Base-by-base conservation (phyloP, 2,329 filamentous ascomycete species). In the Aspergillus bombycis region DNA sequence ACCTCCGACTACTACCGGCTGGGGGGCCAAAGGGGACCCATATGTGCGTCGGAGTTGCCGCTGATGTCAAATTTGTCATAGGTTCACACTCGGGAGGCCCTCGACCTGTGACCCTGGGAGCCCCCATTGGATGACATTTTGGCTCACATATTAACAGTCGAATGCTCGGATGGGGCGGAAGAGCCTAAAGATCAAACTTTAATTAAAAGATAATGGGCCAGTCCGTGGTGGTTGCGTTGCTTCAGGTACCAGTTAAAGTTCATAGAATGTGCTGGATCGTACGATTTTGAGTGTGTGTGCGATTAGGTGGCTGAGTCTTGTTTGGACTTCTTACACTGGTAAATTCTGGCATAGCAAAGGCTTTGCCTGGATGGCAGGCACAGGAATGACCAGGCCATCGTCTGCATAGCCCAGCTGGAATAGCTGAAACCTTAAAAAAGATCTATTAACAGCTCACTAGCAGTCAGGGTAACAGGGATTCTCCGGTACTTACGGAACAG, bases 241-340 rank as follows among this genome's bases (percentile, higher is more conserved):
- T 53, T 41, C 52, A 54, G 52, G 52, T 26, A 54, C 46, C 11
- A 54, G 28, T 36, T 54, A 34, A 26, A 54, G 52, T 54, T 21
- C 30, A 54, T n/a, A 14, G 19, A 36, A 36, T 21, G 32, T 34
- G 12, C 30, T 54, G 30, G 32, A 36, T 54, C 52, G n/a, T 54
- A 54, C 28, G 52, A 54, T 54, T 21, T 54, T 21, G 19, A 36
- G 52, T 26, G 52, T 16, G 52, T 16, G 30, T 5, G 50, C 7
- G 14, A 10, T 34, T 19, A 21, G 28, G 19, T 32, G 30, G 30
- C 28, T 32, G 52, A 36, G 32, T n/a, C 52, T 54, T 54, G 19
- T 36, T 54, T 54, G 19, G 30, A 36, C 30, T 50, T 50, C 26
- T 19, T 19, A 19, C 14, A 10, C 1, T 19, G 46, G 23, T 50